Percentiles rank a stretch among this genome's conserved stretches.
phyloP scores from a whole-genome alignment of 1,284 basidiomycete species.

The Fomitopsis palustris region DNA sequence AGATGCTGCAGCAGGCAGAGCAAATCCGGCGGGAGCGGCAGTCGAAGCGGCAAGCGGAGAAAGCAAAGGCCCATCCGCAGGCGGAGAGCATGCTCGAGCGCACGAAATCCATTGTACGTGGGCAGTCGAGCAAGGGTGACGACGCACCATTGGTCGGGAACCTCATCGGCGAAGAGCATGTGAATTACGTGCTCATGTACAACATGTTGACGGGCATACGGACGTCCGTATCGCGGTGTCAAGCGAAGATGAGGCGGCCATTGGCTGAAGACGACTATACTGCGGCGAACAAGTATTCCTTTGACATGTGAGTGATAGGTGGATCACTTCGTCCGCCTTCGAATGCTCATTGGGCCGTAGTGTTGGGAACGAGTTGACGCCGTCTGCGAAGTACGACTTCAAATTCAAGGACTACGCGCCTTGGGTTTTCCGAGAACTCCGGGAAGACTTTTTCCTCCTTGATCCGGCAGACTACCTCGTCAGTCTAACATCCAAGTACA shows the following conservation, averaged over 20 bases:
- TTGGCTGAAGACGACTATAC: slow-evolving; percentile 86
- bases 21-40: slow-evolving; percentile 75
- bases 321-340: not conserved
- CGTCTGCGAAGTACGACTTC: slow-evolving; percentile 95
- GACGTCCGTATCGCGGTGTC: slow-evolving; percentile 92
- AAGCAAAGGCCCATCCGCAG: slow-evolving; percentile 35
- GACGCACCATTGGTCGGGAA: slow-evolving; percentile 84
- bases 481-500: slow-evolving; percentile 96
- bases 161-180: slow-evolving; percentile 94
- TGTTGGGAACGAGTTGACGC: slow-evolving; percentile 95
- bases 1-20: slow-evolving; percentile 83
- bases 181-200: slow-evolving; percentile 99
- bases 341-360: slow-evolving; percentile 36
- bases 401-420: slow-evolving; percentile 99
- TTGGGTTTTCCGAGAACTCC: slow-evolving; percentile 94
- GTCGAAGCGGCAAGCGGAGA: slow-evolving; percentile 56
- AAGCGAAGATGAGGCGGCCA: slow-evolving; percentile 88
- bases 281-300: slow-evolving; percentile 93
- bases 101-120: slow-evolving; percentile 25
- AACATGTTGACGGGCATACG: slow-evolving; percentile 99
- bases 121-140: slow-evolving; percentile 27
- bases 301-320: slow-evolving; percentile 77
- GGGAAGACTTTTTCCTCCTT: slow-evolving; percentile 92
- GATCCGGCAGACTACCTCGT: slow-evolving; percentile 97
- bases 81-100: slow-evolving; percentile 46